These are phyloP conservation scores for Raddia distichophylla DNA, from an alignment of 176 grass and related monocot species.

Conservation along the genomic window DNA sequence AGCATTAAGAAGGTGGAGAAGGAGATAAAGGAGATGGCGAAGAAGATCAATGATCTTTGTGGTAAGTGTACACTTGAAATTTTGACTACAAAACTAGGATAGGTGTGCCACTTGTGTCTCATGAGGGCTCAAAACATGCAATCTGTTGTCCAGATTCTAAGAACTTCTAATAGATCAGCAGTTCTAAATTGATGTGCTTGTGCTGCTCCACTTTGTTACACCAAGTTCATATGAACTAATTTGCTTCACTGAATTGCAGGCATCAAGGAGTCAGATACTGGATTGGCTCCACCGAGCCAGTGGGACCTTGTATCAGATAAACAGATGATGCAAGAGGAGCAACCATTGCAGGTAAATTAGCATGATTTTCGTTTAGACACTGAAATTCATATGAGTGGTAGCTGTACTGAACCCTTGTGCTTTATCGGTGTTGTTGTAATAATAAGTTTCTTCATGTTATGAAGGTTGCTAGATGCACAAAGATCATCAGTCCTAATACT, in stretches of 20 bases:
- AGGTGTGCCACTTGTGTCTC: neutral
- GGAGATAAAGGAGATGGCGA: conserved; percentile 70
- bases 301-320: conserved; percentile 78
- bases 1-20: conserved; percentile 71
- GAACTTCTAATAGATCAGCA: neutral
- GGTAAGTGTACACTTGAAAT: conserved; percentile 9
- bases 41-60: conserved; percentile 72
- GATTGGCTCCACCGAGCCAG: conserved; percentile 69
- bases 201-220: neutral
- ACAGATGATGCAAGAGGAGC: conserved; percentile 75
- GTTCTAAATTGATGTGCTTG: neutral
- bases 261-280: conserved; percentile 74
- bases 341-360: conserved; percentile 59
- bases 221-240: neutral
- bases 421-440: neutral
- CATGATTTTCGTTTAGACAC: neutral
- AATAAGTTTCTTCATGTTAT: neutral
- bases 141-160: neutral
- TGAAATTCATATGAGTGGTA: neutral
- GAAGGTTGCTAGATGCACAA: conserved; percentile 72
- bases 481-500: conserved; percentile 72
- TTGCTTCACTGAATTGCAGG: conserved; percentile 36
- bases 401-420: neutral
- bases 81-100: neutral
- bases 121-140: too few species aligned